Evolutionary conservation across 495 filamentous ascomycete genomes (phyloP).

Genomic region (Penicillium angulare): DNA sequence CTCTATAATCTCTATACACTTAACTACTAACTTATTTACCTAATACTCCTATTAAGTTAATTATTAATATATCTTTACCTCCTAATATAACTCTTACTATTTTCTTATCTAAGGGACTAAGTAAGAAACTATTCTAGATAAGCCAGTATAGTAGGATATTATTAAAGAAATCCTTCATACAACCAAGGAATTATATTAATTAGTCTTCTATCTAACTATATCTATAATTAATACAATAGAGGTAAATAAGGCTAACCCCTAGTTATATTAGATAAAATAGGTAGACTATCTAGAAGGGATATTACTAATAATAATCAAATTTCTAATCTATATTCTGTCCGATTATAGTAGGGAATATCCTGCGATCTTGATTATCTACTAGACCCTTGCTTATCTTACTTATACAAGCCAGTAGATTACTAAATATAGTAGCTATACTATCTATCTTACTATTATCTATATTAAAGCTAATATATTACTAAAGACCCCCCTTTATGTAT

Average conservation of each 20-base stretch:
- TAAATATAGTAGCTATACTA: not conserved
- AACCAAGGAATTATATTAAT: not conserved
- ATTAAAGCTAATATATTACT: not conserved
- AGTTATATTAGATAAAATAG: not conserved
- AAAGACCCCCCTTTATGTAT: no score
- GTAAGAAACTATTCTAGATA: no score
- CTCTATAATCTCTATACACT: no score
- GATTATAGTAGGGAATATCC: not conserved
- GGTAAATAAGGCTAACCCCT: not conserved
- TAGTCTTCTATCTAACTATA: not conserved
- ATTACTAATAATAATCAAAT: not conserved
- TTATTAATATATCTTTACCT: no score
- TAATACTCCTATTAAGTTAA: no score
- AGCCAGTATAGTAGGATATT: no score
- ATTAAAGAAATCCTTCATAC: no score
- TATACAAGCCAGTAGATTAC: not conserved
- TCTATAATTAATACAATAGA: not conserved
- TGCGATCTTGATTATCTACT: not conserved
- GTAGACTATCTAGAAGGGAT: not conserved
- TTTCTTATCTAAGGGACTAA: no score
- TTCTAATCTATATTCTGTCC: not conserved
- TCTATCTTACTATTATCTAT: not conserved
- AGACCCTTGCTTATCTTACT: not conserved
- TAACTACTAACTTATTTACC: no score
- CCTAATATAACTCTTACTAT: no score